phyloP scores from a whole-genome alignment of 2,329 filamentous ascomycete species.

The Scorias spongiosa region DNA sequence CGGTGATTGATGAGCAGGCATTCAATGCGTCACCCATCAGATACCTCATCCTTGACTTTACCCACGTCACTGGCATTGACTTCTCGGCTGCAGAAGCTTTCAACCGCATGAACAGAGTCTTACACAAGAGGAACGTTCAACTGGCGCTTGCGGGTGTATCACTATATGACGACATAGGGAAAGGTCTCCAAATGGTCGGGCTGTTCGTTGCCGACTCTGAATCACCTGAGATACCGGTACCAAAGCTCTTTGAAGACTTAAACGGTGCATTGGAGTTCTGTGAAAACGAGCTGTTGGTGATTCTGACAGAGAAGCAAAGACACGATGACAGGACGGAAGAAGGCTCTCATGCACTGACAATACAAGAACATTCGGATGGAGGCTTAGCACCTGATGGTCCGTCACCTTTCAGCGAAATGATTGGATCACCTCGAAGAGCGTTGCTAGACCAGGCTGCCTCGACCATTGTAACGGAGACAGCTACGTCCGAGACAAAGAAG shows the following conservation, averaged over 20 bases:
- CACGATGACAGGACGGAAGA: slow-evolving; percentile 25
- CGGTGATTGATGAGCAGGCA: slow-evolving; percentile 64
- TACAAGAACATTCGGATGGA: slow-evolving; percentile 8
- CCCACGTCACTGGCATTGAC: slow-evolving; percentile 80
- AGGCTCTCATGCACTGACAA: slow-evolving; percentile 29
- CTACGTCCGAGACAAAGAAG: slow-evolving; percentile 36
- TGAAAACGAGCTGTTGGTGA: slow-evolving; percentile 75
- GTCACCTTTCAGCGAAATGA: slow-evolving; percentile 12
- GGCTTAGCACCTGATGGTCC: not conserved
- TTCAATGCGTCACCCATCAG: slow-evolving; percentile 69
- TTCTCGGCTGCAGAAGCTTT: slow-evolving; percentile 95
- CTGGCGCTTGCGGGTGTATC: slow-evolving; percentile 74
- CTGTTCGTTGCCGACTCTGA: slow-evolving; percentile 58
- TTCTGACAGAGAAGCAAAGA: slow-evolving; percentile 21
- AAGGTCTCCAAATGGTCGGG: slow-evolving; percentile 68
- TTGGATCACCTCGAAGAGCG: slow-evolving; percentile 64
- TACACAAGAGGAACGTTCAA: slow-evolving; percentile 61
- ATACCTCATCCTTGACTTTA: slow-evolving; percentile 78
- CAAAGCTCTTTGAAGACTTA: slow-evolving; percentile 65
- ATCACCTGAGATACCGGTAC: slow-evolving; percentile 38
- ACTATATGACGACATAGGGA: slow-evolving; percentile 58
- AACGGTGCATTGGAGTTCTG: slow-evolving; percentile 89
- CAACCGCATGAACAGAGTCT: slow-evolving; percentile 73
- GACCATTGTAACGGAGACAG: slow-evolving; percentile 50
- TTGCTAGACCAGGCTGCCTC: slow-evolving; percentile 67